Percentiles rank a stretch among this genome's conserved stretches.
Conservation (phyloP, 2,329 filamentous ascomycete genomes). For the Fusarium buxicola region DNA sequence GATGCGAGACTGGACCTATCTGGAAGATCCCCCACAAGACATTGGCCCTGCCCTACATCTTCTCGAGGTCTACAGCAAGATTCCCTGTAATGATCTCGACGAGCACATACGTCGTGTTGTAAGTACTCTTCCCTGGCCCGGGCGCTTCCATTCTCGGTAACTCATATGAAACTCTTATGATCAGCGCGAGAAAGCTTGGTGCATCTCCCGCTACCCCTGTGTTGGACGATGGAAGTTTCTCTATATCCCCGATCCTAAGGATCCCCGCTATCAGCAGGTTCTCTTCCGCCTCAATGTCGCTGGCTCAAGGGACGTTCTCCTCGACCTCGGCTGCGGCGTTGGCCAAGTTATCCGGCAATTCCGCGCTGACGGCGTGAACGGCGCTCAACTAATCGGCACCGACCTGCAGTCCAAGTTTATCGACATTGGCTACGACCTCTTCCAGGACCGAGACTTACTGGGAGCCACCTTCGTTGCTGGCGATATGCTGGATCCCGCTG, state of each 20-base stretch:
- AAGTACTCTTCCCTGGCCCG: conserved; percentile 28
- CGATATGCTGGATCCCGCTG: conserved; percentile 59
- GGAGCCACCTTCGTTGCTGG: conserved; percentile 62
- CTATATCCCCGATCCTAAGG: conserved; percentile 54
- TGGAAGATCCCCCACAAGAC: conserved; percentile 52
- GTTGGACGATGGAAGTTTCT: conserved; percentile 64
- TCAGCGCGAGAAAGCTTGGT: conserved; percentile 61
- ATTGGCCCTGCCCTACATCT: conserved; percentile 52
- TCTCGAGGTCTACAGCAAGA: conserved; percentile 54
- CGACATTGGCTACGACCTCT: conserved; percentile 72
- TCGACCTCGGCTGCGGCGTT: conserved; percentile 64
- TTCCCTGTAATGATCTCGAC: conserved; percentile 51
- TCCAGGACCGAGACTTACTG: conserved; percentile 65
- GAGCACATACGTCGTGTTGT: conserved; percentile 53
- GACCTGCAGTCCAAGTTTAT: conserved; percentile 64
- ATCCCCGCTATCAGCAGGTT: conserved; percentile 57
- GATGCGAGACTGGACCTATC: conserved; percentile 53
- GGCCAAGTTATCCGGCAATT: conserved; percentile 64
- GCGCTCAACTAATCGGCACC: conserved; percentile 60
- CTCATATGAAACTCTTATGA: conserved; percentile 18
- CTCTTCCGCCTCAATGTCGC: conserved; percentile 56
- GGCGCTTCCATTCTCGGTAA: neutral
- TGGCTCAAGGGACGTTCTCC: conserved; percentile 54
- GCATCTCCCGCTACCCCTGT: conserved; percentile 57
- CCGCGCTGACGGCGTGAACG: conserved; percentile 61